A percentile compares a stretch with the other conserved stretches of the same genome.
phyloP scores from a whole-genome alignment of 768 basidiomycete genomes.

The Boletus pseudo-olivaceus region DNA sequence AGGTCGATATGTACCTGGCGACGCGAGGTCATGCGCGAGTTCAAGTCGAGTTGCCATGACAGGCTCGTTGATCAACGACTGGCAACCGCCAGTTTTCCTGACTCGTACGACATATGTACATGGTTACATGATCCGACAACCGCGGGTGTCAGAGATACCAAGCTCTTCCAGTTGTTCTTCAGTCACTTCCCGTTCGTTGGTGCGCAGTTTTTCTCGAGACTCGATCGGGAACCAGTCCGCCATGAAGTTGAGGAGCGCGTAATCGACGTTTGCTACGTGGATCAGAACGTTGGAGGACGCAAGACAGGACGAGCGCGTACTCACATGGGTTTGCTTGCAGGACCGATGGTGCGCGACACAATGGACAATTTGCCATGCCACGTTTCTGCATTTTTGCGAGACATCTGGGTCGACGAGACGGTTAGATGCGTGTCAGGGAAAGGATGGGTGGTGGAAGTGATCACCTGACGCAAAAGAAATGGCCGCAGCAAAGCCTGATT shows the following conservation, averaged over 20 bases:
- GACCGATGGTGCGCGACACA: slow-evolving; percentile 79
- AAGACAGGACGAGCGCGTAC: slow-evolving; percentile 25
- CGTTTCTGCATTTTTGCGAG: slow-evolving; percentile 91
- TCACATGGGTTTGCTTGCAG: slow-evolving; percentile 71
- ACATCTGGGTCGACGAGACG: slow-evolving; percentile 39
- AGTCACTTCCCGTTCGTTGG: slow-evolving; percentile 72
- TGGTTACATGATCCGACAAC: slow-evolving; percentile 43
- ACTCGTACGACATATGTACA: background rate
- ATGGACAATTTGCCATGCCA: slow-evolving; percentile 70
- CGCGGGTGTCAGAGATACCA: slow-evolving; percentile 40
- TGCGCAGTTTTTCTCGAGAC: slow-evolving; percentile 64
- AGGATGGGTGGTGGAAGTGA: background rate
- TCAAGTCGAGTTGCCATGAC: background rate
- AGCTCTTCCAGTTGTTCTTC: slow-evolving; percentile 66
- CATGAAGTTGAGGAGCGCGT: slow-evolving; percentile 81
- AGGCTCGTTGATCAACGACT: background rate
- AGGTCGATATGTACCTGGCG: background rate
- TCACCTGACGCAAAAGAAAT: slow-evolving; percentile 73
- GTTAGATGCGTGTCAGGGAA: background rate
- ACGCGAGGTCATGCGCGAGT: background rate
- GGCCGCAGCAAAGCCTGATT: slow-evolving; percentile 74
- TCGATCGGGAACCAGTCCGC: slow-evolving; percentile 90
- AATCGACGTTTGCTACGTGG: slow-evolving; percentile 67
- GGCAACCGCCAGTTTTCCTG: too few relatives aligned
- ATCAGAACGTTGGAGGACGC: background rate